These are phyloP conservation scores for Phytophthora megakarya DNA, from an alignment of 352 stramenopile genomes.

Conservation along the genomic window DNA sequence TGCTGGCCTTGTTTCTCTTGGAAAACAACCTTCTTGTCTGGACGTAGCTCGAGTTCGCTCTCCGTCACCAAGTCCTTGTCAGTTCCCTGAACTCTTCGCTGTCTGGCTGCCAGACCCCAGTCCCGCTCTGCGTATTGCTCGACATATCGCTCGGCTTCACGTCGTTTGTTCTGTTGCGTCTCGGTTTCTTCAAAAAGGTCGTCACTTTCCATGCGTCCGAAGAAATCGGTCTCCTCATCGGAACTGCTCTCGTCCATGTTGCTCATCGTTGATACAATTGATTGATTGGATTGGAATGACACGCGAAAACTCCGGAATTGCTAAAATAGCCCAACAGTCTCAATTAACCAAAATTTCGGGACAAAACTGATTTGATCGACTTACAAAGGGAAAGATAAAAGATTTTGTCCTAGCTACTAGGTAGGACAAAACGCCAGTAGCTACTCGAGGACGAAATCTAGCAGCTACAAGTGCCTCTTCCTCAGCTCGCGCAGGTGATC, in stretches of 20 bases:
- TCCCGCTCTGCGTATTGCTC: conserved; percentile 43
- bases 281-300: conserved; percentile 33
- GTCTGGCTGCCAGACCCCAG: conserved; percentile 46
- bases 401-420: too few species aligned
- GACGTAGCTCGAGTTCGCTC: conserved; percentile 34
- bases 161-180: conserved; percentile 41
- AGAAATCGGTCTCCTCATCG: conserved; percentile 47
- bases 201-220: conserved; percentile 43
- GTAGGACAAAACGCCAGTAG: too few species aligned
- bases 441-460: too few species aligned
- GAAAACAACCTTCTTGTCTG: conserved; percentile 37
- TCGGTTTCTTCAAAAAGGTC: conserved; percentile 49
- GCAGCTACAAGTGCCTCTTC: too few species aligned
- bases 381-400: too few species aligned
- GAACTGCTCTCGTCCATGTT: conserved; percentile 32
- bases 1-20: conserved; percentile 62
- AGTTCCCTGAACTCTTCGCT: conserved; percentile 27
- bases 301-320: conserved; percentile 15
- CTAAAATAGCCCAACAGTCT: conserved; percentile 7
- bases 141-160: conserved; percentile 39
- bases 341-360: not conserved
- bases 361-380: too few species aligned
- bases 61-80: conserved; percentile 44
- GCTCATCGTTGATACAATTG: conserved; percentile 14
- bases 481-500: not conserved